A percentile compares a stretch with the other conserved stretches of the same genome.
Conservation (phyloP, 2,329 filamentous ascomycete species). For the Penicillium digitatum region DNA sequence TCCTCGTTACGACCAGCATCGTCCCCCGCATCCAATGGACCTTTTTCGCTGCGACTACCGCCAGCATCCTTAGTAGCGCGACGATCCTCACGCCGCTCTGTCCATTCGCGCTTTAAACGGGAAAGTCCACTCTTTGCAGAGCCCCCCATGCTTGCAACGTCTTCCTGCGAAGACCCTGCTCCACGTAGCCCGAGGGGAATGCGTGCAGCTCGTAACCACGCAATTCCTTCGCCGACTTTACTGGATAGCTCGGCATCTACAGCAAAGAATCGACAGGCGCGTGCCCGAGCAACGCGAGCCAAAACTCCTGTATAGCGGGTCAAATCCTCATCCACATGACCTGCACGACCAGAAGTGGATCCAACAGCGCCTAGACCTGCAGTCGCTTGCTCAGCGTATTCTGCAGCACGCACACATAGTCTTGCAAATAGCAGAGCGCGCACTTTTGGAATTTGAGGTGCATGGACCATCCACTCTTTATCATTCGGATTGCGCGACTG, state of each 20-base stretch:
- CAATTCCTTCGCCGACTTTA: constrained; percentile 77
- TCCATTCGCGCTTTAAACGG: constrained; percentile 68
- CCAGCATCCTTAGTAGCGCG: constrained; percentile 64
- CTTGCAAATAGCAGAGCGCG: constrained; percentile 83
- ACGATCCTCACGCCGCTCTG: constrained; percentile 73
- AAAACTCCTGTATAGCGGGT: constrained; percentile 73
- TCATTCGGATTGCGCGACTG: constrained; percentile 78
- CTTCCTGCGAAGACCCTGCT: constrained; percentile 12
- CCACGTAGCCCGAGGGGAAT: constrained; percentile 66
- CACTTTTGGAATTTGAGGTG: constrained; percentile 82
- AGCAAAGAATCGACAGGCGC: constrained; percentile 84
- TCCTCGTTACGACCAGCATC: constrained; percentile 86
- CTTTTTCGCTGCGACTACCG: constrained; percentile 32
- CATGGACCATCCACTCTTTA: constrained; percentile 94
- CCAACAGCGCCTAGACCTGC: constrained; percentile 47
- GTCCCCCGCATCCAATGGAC: constrained; percentile 51
- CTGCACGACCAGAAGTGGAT: constrained; percentile 21
- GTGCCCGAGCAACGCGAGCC: constrained; percentile 69
- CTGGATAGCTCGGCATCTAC: constrained; percentile 82
- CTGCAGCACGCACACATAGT: constrained; percentile 79
- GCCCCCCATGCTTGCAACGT: background rate
- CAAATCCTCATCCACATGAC: constrained; percentile 59
- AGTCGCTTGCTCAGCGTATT: constrained; percentile 73
- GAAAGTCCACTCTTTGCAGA: constrained; percentile 32
- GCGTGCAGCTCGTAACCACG: constrained; percentile 76